Evolutionary conservation across 176 grass and related monocot species (phyloP), one percentile per base, ranked within the genome.

Genomic region (Ensete glaucum): DNA sequence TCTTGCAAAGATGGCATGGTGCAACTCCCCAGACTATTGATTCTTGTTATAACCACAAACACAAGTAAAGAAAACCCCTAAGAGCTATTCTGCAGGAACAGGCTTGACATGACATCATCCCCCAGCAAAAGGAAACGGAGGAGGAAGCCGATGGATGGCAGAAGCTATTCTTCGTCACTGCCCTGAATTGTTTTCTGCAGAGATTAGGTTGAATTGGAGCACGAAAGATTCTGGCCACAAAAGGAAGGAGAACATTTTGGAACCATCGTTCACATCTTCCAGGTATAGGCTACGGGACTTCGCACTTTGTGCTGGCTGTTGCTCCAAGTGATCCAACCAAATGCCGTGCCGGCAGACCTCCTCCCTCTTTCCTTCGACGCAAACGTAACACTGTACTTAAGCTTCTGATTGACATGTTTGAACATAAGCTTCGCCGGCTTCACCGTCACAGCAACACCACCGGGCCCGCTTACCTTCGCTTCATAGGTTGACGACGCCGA

Each of bases 291-390:
- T 29, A 94, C 76, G 0, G 90, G 86, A 27, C 88, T 94, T 21
- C 73, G 84, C 68, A 91, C 90, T 20, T 85, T 67, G 57, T 91
- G 85, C 25, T 91, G 78, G 3, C 77, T 53, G 22, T 73, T 91
- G 70, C 54, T 57, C 95, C 95, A 98, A 53, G 80, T 84, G 74
- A 98, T 89, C 90, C 90, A 90, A 54, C 95, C 90, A 25, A 98
- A 98, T 62, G 85, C 88, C 3, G 69, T 78, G 25, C 70, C 86
- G 15, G 11, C 24, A 3, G 10, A 74, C 59, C 50, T 82, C 59
- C 50, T 82, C n/a, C 64, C 49, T 19, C 57, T 69, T 49, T 82
- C 73, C 68, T 82, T 87, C 0, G 90, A 83, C 12, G 60, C 2
- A 72, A 98, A 98, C 21, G 80, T 98, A 57, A 98, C 66, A 26